Base-by-base conservation (phyloP, 1,139 yeast genomes). In the Sugiyamaella castrensis region DNA sequence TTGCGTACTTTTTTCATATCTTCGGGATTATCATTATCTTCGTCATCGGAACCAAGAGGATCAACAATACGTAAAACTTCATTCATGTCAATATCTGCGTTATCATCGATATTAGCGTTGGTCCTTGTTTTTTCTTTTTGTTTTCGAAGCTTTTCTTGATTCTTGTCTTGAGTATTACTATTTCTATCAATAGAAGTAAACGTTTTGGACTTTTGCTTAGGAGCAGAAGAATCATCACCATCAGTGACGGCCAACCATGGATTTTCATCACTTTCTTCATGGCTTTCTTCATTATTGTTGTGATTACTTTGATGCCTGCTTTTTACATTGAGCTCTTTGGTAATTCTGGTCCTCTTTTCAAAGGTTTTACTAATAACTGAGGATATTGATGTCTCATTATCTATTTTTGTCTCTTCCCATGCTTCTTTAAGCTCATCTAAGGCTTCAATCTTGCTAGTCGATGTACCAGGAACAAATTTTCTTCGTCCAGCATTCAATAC, bases 401-500 rank as follows among this genome's bases (percentile, higher is more conserved):
- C 92, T 32, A 73, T 77, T 30, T 75, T 75, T 41, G 75, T 63
- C 53, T 84, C 89, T 28, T 75, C 74, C 36, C 71, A 54, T 8
- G 59, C 64, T 13, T 45, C 51, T 5, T 53, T 53, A 36, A 60
- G 47, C 47, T 28, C 76, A 67, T 52, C 69, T 63, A 51, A 74
- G 2, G 73, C 56, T 34, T 73, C 74, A 16, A 73, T 70, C 53
- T 76, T 43, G 1, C 62, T 66, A 16, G 74, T 79, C 11, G 75
- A 65, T 13, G 84, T 81, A 16, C 80, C 79, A 5, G 97, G 96
- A 2, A 89, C 80, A 62, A 87, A 91, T 4, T 82, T 75, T 66
- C 96, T 77, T 69, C 98, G 80, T 38, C 97, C 98, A 56, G 76
- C 76, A 65, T 88, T 88, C 43, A 80, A 64, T 15, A 69, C 57